A percentile compares a stretch with the other conserved stretches of the same genome.
Conservation (phyloP, 2,329 filamentous ascomycete species). For the Microascus cirrosus region DNA sequence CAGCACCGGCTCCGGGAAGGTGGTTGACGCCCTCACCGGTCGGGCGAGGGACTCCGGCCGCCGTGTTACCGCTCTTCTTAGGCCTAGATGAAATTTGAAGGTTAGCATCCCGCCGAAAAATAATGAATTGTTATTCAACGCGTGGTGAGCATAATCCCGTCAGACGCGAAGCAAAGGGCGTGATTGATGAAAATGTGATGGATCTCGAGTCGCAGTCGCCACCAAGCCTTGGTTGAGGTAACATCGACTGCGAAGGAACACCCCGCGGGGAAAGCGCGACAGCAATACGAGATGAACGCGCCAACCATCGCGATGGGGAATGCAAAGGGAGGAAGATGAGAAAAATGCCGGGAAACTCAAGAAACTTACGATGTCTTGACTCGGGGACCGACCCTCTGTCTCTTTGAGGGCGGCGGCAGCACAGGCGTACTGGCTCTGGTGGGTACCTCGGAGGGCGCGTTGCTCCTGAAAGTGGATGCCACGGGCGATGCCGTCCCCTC, state of each 20-base stretch:
- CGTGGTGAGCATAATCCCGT: neutral
- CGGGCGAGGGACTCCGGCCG: conserved; percentile 56
- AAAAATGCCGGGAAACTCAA: neutral
- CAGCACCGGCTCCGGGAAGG: neutral
- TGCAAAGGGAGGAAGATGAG: neutral
- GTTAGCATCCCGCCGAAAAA: conserved; percentile 9
- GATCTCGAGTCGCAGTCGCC: neutral
- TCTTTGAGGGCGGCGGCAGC: conserved; percentile 45
- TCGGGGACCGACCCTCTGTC: conserved; percentile 48
- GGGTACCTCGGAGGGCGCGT: conserved; percentile 32
- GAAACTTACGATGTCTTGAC: conserved; percentile 62
- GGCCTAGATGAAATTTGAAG: conserved; percentile 38
- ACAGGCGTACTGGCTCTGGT: conserved; percentile 52
- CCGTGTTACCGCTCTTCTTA: conserved; percentile 61
- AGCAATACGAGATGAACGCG: neutral
- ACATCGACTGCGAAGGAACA: neutral
- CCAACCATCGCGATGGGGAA: neutral
- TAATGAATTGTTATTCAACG: neutral
- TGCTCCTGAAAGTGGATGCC: conserved; percentile 34
- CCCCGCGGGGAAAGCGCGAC: neutral
- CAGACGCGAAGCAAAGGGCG: neutral
- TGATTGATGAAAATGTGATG: neutral
- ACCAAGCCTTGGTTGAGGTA: neutral
- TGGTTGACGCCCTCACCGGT: conserved; percentile 38
- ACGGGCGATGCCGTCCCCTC: conserved; percentile 43